Evolutionary conservation across 352 stramenopile species (phyloP), one percentile per base, ranked within the genome.

Genomic region (Elongisporangium anandrum): DNA sequence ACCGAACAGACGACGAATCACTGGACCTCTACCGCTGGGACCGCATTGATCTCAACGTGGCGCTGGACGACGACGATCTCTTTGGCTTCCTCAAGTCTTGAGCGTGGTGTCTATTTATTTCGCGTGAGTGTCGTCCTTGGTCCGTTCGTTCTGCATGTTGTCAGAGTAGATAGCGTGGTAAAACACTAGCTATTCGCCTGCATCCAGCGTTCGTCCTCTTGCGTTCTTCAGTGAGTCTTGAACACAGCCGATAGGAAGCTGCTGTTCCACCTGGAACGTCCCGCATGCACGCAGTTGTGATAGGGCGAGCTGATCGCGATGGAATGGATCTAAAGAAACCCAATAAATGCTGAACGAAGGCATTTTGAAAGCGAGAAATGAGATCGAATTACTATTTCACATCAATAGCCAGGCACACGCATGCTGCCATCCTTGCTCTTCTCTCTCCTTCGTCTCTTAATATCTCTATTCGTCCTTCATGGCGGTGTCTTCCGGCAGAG

Each of bases 61-160:
- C 75, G 60, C 70, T 95, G 59, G 81, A 88, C 68, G 86, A 94
- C 54, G 81, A 93, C 60, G 86, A 95, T 64, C 70, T 95, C 16
- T 95, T 95, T 54, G 76, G 82, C 34, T 95, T 95, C 72, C 58
- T 95, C 26, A 91, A 90, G 66, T 87, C 85, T 53, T 91, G 81
- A 70, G 20, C 21, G 52, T 19, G 12, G 22, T 49, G 24, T 57
- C 21, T 57, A 57, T 48, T 23, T 26, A 24, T 10, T 45, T 45
- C 1, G 26, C 26, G 7, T 38, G 26, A 17, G 12, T 12, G 34
- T 45, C 34, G 34, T 45, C 34, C 34, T 45, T 45, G 34, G 34
- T 45, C 34, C 34, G 34, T 45, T 16, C 10, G 34, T 45, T 38
- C 34, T 45, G 34, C 34, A 17, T 45, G 34, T 45, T 45, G 34